phyloP scores from a whole-genome alignment of 129 eudicot species.

The Pseudognaphalium luteoalbum region DNA sequence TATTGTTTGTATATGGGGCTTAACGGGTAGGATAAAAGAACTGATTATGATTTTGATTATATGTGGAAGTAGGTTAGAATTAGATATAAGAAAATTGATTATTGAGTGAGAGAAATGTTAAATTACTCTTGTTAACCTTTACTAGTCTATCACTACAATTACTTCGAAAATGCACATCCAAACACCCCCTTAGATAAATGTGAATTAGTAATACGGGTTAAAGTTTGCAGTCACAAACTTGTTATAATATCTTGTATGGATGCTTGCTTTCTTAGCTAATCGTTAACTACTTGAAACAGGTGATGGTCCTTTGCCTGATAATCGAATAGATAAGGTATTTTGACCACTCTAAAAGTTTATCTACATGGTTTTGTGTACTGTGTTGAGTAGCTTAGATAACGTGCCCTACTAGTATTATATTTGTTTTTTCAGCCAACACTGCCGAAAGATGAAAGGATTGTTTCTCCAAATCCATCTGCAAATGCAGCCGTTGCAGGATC shows the following conservation, averaged over 20 bases:
- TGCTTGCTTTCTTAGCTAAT: not conserved
- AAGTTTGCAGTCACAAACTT: not conserved
- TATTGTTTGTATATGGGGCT: too few relatives aligned
- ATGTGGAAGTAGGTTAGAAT: not conserved
- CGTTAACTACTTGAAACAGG: conserved; percentile 36
- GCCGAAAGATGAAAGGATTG: conserved; percentile 67
- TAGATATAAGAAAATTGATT: not conserved
- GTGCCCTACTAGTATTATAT: conserved; percentile 15
- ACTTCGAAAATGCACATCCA: not conserved
- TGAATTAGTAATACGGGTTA: not conserved
- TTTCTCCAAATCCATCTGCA: conserved; percentile 50
- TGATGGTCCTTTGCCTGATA: conserved; percentile 42
- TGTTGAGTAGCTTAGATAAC: conserved; percentile 20
- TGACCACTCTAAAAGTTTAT: not conserved
- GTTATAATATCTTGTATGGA: not conserved
- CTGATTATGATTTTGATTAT: not conserved
- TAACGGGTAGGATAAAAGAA: not conserved
- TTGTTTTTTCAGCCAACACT: conserved; percentile 49
- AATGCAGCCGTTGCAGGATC: conserved; percentile 56
- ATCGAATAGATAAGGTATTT: conserved; percentile 47
- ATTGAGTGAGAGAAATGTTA: not conserved
- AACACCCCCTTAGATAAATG: not conserved
- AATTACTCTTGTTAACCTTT: not conserved
- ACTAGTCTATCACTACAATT: not conserved
- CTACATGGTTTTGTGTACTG: conserved; percentile 11